Conservation (phyloP, 2,329 filamentous ascomycete species). For the Saccharata proteae region DNA sequence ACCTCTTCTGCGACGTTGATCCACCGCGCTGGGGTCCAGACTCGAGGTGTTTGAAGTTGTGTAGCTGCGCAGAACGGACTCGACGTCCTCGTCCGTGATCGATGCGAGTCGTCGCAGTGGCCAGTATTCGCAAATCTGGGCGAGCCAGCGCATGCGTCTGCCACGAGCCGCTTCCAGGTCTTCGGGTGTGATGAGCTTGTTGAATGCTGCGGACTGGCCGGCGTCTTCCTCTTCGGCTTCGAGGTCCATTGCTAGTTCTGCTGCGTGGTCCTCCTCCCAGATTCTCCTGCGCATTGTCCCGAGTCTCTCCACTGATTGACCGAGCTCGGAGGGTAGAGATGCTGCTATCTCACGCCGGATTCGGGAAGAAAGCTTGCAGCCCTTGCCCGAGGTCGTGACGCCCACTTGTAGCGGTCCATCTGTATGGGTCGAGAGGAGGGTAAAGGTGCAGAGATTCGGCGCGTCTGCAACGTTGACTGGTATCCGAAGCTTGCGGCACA, state of each 20-base stretch:
- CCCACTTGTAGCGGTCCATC: constrained; percentile 91
- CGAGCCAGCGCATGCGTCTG: constrained; percentile 80
- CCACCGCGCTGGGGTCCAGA: constrained; percentile 15
- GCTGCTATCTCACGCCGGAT: constrained; percentile 81
- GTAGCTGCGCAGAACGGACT: constrained; percentile 64
- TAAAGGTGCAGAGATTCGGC: constrained; percentile 77
- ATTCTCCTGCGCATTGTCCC: constrained; percentile 41
- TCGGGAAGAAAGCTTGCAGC: constrained; percentile 83
- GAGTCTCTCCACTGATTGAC: constrained; percentile 62
- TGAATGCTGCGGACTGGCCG: constrained; percentile 73
- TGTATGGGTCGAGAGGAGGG: constrained; percentile 73
- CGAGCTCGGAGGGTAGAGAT: constrained; percentile 62
- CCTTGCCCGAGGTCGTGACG: constrained; percentile 87
- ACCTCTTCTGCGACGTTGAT: constrained; percentile 34
- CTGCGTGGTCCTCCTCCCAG: constrained; percentile 38
- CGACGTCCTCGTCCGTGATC: constrained; percentile 70
- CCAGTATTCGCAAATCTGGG: constrained; percentile 98
- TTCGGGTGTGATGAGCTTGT: constrained; percentile 63
- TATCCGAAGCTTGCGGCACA: constrained; percentile 71
- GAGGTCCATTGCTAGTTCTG: constrained; percentile 31
- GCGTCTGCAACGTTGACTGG: constrained; percentile 89
- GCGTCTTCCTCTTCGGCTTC: constrained; percentile 47
- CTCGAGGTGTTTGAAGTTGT: constrained; percentile 27
- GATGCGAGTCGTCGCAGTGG: constrained; percentile 69
- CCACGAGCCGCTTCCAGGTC: constrained; percentile 64